Conservation (phyloP, 2,329 filamentous ascomycete species). For the Talaromyces sp. region DNA sequence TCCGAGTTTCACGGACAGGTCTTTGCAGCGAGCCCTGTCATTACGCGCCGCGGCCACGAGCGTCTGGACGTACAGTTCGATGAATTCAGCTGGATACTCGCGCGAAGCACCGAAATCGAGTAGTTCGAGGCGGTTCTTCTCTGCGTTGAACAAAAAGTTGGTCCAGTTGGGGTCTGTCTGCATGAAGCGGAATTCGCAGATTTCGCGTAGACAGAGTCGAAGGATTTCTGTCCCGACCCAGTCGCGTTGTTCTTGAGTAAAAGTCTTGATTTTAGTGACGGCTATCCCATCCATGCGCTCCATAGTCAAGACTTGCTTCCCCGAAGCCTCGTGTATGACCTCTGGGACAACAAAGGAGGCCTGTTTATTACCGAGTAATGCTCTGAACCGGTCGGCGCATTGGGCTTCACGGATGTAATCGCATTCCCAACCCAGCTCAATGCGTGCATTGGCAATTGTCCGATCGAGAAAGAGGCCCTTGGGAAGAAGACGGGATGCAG, state of each 20-base stretch:
- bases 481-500: constrained; percentile 82
- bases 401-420: constrained; percentile 87
- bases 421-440: constrained; percentile 93
- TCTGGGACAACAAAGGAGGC: constrained; percentile 74
- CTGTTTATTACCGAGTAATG: constrained; percentile 69
- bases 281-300: constrained; percentile 82
- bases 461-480: constrained; percentile 93
- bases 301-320: constrained; percentile 85
- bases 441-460: constrained; percentile 91
- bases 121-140: constrained; percentile 71
- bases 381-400: constrained; percentile 70
- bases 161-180: constrained; percentile 99
- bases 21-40: constrained; percentile 61
- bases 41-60: constrained; percentile 72
- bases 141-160: constrained; percentile 87
- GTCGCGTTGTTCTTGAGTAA: constrained; percentile 80
- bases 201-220: constrained; percentile 85
- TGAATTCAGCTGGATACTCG: constrained; percentile 76
- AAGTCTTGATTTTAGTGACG: constrained; percentile 72
- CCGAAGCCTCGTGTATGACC: constrained; percentile 73
- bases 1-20: constrained; percentile 70
- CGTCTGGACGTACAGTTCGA: constrained; percentile 72
- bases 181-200: constrained; percentile 95
- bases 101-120: constrained; percentile 93
- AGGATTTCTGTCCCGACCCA: constrained; percentile 96